Evolutionary conservation across 1,284 basidiomycete genomes (phyloP).

Genomic region (Papiliotrema terrestris): DNA sequence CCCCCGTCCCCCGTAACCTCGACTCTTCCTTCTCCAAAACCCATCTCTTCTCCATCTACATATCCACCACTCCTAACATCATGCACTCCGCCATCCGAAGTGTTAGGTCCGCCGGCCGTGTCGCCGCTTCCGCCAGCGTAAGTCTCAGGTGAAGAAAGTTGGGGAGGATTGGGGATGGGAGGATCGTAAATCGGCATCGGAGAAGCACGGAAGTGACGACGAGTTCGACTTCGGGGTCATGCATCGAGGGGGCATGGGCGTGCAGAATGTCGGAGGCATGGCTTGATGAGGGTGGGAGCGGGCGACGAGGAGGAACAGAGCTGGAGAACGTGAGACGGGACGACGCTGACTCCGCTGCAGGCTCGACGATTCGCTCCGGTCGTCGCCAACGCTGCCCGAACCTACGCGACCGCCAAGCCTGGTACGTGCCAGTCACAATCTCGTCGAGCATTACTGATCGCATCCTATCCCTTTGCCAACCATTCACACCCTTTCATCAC

Average conservation of each 20-base stretch:
- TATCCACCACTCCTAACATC: slow-evolving; percentile 42
- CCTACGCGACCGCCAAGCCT: slow-evolving; percentile 97
- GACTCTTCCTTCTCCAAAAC: slow-evolving; percentile 4
- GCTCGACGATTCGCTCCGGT: slow-evolving; percentile 32
- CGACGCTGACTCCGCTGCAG: slow-evolving; percentile 12
- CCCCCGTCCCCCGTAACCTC: neutral
- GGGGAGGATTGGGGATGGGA: neutral
- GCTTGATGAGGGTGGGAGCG: too few relatives aligned
- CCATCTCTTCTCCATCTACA: slow-evolving; percentile 25
- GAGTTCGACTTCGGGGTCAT: too few relatives aligned
- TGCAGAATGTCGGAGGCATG: too few relatives aligned
- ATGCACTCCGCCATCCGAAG: slow-evolving; percentile 88
- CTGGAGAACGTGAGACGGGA: neutral
- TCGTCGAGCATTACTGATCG: slow-evolving; percentile 35
- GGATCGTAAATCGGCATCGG: neutral
- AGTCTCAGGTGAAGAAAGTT: slow-evolving; percentile 11
- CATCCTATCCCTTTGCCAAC: neutral
- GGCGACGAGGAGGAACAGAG: neutral
- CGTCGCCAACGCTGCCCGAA: slow-evolving; percentile 61
- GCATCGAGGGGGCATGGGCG: too few relatives aligned
- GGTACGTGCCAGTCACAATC: slow-evolving; percentile 57
- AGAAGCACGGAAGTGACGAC: neutral
- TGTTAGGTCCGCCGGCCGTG: slow-evolving; percentile 42
- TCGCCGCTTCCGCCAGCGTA: slow-evolving; percentile 35
- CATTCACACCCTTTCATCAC: neutral